phyloP scores from a whole-genome alignment of 345 rosid species.

The Toxicodendron radicans region DNA sequence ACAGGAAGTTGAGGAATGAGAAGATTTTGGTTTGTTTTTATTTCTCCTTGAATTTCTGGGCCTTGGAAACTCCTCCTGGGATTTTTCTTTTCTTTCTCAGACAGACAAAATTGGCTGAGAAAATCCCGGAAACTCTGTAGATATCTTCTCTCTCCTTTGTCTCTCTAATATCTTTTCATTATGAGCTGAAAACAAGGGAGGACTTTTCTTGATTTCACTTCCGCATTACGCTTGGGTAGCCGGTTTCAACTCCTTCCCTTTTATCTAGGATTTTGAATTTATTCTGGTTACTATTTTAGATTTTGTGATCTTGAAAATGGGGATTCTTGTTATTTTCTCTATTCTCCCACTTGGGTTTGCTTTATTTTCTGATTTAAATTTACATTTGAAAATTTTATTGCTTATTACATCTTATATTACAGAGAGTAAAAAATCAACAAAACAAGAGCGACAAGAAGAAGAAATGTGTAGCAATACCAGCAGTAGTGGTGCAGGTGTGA shows the following conservation, averaged over 20 bases:
- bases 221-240: constrained; percentile 43
- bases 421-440: background rate
- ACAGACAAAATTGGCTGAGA: constrained; percentile 27
- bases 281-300: constrained; percentile 44
- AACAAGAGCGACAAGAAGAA: background rate
- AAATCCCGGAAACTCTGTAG: constrained; percentile 35
- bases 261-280: constrained; percentile 46
- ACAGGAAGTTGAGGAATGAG: background rate
- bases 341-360: constrained; percentile 26
- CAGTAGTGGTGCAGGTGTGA: constrained; percentile 30
- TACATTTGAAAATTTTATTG: constrained; percentile 17
- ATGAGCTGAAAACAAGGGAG: constrained; percentile 53
- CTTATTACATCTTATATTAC: constrained; percentile 18
- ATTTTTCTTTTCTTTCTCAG: constrained; percentile 11
- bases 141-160: constrained; percentile 16
- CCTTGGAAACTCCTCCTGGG: background rate
- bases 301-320: constrained; percentile 39
- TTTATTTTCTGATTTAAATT: constrained; percentile 15
- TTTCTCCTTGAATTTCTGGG: constrained; percentile 3
- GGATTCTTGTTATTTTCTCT: constrained; percentile 31
- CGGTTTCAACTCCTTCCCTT: constrained; percentile 57
- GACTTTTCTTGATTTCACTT: constrained; percentile 40
- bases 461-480: constrained; percentile 55
- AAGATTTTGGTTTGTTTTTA: background rate
- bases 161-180: constrained; percentile 27